Percentiles rank a stretch among this genome's conserved stretches.
Evolutionary conservation across 2,329 filamentous ascomycete species (phyloP).

Genomic region (Ceratocystiopsis brevicomis): DNA sequence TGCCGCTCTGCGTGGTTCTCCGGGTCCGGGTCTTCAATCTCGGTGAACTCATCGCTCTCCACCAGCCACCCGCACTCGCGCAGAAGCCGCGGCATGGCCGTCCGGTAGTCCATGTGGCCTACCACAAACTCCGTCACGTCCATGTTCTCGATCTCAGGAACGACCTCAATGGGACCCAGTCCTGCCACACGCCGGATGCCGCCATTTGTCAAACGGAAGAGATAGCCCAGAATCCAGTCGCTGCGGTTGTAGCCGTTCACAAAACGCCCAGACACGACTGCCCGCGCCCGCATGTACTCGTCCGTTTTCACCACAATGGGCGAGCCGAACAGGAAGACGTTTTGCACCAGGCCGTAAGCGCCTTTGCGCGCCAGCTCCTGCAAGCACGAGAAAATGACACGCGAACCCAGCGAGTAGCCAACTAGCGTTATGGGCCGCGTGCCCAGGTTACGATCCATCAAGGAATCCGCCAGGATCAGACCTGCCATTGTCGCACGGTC

Average conservation of each 20-base stretch:
- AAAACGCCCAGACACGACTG: constrained; percentile 81
- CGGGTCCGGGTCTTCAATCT: constrained; percentile 94
- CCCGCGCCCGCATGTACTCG: constrained; percentile 63
- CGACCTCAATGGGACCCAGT: constrained; percentile 52
- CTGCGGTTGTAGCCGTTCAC: constrained; percentile 87
- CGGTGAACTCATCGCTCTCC: constrained; percentile 80
- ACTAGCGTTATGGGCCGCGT: constrained; percentile 82
- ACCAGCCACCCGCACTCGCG: constrained; percentile 81
- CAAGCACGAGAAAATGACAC: constrained; percentile 83
- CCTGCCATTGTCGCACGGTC: constrained; percentile 77
- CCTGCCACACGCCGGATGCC: constrained; percentile 81
- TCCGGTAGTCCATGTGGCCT: constrained; percentile 93
- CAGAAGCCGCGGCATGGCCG: constrained; percentile 73
- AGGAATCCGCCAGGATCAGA: constrained; percentile 80
- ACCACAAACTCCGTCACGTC: constrained; percentile 71
- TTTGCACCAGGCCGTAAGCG: constrained; percentile 75
- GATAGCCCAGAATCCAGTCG: constrained; percentile 93
- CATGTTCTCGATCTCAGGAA: constrained; percentile 75
- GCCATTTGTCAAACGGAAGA: constrained; percentile 85
- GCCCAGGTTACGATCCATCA: constrained; percentile 80
- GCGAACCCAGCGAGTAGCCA: constrained; percentile 79
- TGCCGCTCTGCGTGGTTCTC: constrained; percentile 80
- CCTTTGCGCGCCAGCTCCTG: constrained; percentile 71
- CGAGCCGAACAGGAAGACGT: constrained; percentile 86
- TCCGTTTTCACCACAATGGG: constrained; percentile 83